Conservation (phyloP, 768 basidiomycete genomes). For the Trametes cubensis region DNA sequence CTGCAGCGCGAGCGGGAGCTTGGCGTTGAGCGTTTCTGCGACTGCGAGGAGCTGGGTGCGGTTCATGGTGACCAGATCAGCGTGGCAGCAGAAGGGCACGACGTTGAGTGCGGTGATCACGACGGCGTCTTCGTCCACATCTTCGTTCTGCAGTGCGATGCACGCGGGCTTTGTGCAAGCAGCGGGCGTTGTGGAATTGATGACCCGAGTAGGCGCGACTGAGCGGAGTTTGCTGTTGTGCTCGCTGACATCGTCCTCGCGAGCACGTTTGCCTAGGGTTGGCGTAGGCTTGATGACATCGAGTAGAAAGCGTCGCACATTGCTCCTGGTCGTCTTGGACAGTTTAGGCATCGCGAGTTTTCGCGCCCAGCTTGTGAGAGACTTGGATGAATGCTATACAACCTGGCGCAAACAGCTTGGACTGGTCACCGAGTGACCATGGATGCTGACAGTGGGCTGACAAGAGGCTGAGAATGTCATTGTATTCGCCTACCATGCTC, state of each 20-base stretch:
- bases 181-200: neutral
- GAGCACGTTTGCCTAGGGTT: slow-evolving; percentile 34
- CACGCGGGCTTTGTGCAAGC: slow-evolving; percentile 28
- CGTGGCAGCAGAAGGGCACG: slow-evolving; percentile 74
- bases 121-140: slow-evolving; percentile 53
- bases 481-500: too few relatives aligned
- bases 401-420: too few relatives aligned
- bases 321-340: slow-evolving; percentile 27
- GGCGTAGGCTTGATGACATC: slow-evolving; percentile 41
- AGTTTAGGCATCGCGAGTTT: slow-evolving; percentile 17
- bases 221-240: slow-evolving; percentile 19
- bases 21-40: slow-evolving; percentile 56
- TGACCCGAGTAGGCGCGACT: neutral
- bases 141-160: slow-evolving; percentile 64
- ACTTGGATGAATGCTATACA: too few relatives aligned
- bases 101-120: slow-evolving; percentile 62
- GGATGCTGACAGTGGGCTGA: too few relatives aligned
- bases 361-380: neutral
- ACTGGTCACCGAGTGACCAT: too few relatives aligned
- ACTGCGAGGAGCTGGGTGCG: slow-evolving; percentile 54
- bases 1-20: slow-evolving; percentile 52
- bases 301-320: slow-evolving; percentile 45
- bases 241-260: slow-evolving; percentile 23
- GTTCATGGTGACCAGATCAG: slow-evolving; percentile 68
- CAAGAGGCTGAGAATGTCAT: too few relatives aligned